A percentile compares a stretch with the other conserved stretches of the same genome.
Evolutionary conservation across 2,329 filamentous ascomycete genomes (phyloP).

Genomic region (Nothomitra cinnamomea): DNA sequence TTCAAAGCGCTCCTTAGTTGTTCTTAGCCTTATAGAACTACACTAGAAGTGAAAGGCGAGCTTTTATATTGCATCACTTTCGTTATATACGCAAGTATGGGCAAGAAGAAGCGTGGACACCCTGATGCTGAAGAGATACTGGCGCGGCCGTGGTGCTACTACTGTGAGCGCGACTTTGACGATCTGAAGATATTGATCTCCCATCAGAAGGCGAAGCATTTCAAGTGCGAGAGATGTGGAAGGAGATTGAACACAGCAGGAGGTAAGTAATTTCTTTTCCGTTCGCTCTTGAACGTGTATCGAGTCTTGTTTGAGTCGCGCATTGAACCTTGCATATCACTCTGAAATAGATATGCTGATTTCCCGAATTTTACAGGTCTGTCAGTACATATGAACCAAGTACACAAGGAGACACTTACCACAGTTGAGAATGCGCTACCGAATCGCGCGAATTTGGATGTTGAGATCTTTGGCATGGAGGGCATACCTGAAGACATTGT

Average conservation of each 20-base stretch:
- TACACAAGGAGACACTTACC: conserved; percentile 83
- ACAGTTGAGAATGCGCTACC: conserved; percentile 84
- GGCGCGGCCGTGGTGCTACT: conserved; percentile 87
- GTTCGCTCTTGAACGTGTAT: no score
- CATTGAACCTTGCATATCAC: not conserved
- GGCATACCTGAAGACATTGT: conserved; percentile 79
- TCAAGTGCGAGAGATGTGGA: conserved; percentile 86
- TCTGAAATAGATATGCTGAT: not conserved
- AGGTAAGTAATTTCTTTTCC: conserved; percentile 34
- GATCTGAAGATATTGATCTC: conserved; percentile 92
- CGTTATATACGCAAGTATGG: conserved; percentile 37
- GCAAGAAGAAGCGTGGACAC: conserved; percentile 78
- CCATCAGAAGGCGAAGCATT: conserved; percentile 98
- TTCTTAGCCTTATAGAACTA: no score
- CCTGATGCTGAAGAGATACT: conserved; percentile 81
- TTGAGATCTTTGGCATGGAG: conserved; percentile 98
- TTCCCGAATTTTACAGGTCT: conserved; percentile 43
- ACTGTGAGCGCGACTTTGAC: conserved; percentile 98
- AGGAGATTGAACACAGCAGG: conserved; percentile 84
- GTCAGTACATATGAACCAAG: conserved; percentile 93
- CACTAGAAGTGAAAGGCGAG: no score
- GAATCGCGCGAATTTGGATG: conserved; percentile 67
- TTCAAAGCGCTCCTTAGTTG: no score
- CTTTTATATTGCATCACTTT: no score
- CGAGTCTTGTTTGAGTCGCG: not conserved